These are phyloP conservation scores for Apiotrichum montevideense DNA, from an alignment of 1,284 basidiomycete species.

Conservation along the genomic window DNA sequence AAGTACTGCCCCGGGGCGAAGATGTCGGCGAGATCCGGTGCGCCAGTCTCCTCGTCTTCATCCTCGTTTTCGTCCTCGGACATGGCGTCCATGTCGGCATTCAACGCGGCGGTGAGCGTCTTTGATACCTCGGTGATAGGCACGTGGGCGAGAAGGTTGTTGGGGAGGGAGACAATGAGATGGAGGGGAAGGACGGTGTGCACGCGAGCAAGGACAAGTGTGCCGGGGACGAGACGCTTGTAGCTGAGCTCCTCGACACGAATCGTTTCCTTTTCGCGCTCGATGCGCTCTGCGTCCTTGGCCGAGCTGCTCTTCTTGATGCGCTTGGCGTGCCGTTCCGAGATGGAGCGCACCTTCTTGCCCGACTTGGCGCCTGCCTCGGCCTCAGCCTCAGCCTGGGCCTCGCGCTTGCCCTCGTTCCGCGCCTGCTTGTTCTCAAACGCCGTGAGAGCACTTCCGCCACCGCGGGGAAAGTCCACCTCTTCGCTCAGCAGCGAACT, in stretches of 20 bases:
- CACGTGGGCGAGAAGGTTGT: constrained; percentile 89
- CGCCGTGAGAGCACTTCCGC: constrained; percentile 66
- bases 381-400: constrained; percentile 58
- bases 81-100: constrained; percentile 39
- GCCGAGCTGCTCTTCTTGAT: constrained; percentile 49
- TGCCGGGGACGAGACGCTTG: constrained; percentile 81
- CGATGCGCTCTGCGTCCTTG: constrained; percentile 51
- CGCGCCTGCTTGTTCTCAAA: constrained; percentile 83
- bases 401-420: constrained; percentile 77
- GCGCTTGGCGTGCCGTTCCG: constrained; percentile 35
- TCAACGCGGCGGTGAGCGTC: constrained; percentile 64
- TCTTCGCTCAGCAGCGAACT: constrained; percentile 59
- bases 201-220: constrained; percentile 80
- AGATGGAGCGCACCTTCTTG: constrained; percentile 31
- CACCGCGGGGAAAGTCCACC: constrained; percentile 89
- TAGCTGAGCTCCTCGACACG: constrained; percentile 84
- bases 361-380: constrained; percentile 40
- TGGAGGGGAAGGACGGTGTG: constrained; percentile 82
- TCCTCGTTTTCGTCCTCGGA: constrained; percentile 53
- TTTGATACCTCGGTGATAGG: constrained; percentile 92
- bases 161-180: constrained; percentile 85
- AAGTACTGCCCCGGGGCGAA: constrained; percentile 84
- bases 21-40: constrained; percentile 67
- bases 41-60: constrained; percentile 46
- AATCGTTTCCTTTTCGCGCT: constrained; percentile 43